A percentile compares a stretch with the other conserved stretches of the same genome.
phyloP scores from a whole-genome alignment of 2,329 filamentous ascomycete species.

The Plenodomus lindquistii region DNA sequence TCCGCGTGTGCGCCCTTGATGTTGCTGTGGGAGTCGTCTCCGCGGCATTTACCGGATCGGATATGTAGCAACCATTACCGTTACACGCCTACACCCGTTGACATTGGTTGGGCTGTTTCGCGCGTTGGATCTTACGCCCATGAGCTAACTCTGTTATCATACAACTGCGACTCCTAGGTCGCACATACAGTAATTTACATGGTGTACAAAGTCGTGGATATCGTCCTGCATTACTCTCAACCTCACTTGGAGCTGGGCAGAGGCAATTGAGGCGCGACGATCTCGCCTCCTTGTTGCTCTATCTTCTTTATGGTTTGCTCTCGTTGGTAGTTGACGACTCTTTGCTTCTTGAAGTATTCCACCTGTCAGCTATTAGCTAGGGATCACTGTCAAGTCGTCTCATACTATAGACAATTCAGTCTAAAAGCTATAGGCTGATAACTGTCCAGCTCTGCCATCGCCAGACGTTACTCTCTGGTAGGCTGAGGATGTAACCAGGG shows the following conservation, averaged over 20 bases:
- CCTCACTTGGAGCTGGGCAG: conserved; percentile 25
- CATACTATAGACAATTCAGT: not conserved
- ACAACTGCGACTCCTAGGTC: not conserved
- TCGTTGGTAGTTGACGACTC: conserved; percentile 89
- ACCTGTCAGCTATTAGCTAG: conserved; percentile 60
- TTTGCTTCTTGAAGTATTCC: conserved; percentile 96
- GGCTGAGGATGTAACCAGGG: not conserved
- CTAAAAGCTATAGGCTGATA: not conserved
- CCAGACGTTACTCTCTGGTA: not conserved
- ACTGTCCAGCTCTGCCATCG: no score
- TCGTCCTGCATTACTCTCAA: conserved; percentile 2
- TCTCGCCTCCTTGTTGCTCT: conserved; percentile 49
- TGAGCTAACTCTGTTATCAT: not conserved
- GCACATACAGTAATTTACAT: conserved; percentile 24
- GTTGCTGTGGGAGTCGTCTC: not conserved
- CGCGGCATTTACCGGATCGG: not conserved
- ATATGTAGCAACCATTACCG: not conserved
- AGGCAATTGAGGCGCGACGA: conserved; percentile 40
- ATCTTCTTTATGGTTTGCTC: conserved; percentile 62
- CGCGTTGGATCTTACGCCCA: no score
- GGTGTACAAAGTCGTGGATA: conserved; percentile 25
- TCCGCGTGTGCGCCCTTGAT: not conserved
- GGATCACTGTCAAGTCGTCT: not conserved
- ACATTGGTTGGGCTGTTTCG: no score
- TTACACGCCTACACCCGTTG: not conserved